Percentiles rank a stretch among this genome's conserved stretches.
Conservation (phyloP, 1,284 basidiomycete genomes). For the Cutaneotrichosporon mucoides region DNA sequence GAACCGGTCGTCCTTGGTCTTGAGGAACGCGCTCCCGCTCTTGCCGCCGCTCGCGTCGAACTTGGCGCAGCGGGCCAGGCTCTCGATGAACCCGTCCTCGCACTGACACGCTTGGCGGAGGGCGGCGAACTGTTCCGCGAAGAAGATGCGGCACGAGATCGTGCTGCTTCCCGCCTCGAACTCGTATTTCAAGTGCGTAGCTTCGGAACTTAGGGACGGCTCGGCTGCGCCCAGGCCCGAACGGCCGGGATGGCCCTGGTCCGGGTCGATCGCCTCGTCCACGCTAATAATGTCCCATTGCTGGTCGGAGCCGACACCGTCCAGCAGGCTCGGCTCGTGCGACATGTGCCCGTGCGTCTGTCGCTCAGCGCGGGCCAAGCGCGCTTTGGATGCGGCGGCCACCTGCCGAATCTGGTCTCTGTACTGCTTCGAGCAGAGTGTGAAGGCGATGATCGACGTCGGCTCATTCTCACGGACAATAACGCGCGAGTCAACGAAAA, state of each 20-base stretch:
- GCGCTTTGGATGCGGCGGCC: slow-evolving; percentile 40
- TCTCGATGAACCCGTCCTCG: slow-evolving; percentile 89
- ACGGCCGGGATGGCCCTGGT: too few relatives aligned
- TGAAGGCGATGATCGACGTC: slow-evolving; percentile 94
- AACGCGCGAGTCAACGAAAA: slow-evolving; percentile 93
- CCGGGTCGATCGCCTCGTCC: slow-evolving; percentile 40
- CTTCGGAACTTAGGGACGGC: slow-evolving; percentile 6
- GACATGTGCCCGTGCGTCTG: neutral
- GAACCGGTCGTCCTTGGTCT: slow-evolving; percentile 95
- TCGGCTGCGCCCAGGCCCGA: too few relatives aligned
- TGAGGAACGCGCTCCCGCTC: slow-evolving; percentile 92
- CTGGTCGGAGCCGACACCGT: slow-evolving; percentile 10
- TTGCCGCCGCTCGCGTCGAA: slow-evolving; percentile 97
- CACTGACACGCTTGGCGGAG: slow-evolving; percentile 88
- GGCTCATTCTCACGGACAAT: slow-evolving; percentile 96
- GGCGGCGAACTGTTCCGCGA: slow-evolving; percentile 96
- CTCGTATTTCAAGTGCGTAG: slow-evolving; percentile 54
- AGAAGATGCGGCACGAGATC: slow-evolving; percentile 93
- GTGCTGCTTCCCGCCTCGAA: slow-evolving; percentile 86
- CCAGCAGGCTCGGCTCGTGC: slow-evolving; percentile 15
- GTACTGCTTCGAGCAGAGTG: slow-evolving; percentile 86
- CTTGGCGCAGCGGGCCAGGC: slow-evolving; percentile 87
- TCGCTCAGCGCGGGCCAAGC: slow-evolving; percentile 1
- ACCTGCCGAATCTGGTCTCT: slow-evolving; percentile 74
- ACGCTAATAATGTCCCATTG: slow-evolving; percentile 74